These are phyloP conservation scores for Tinospora cordifolia DNA, from an alignment of 164 flowering plant genomes.

Conservation along the genomic window DNA sequence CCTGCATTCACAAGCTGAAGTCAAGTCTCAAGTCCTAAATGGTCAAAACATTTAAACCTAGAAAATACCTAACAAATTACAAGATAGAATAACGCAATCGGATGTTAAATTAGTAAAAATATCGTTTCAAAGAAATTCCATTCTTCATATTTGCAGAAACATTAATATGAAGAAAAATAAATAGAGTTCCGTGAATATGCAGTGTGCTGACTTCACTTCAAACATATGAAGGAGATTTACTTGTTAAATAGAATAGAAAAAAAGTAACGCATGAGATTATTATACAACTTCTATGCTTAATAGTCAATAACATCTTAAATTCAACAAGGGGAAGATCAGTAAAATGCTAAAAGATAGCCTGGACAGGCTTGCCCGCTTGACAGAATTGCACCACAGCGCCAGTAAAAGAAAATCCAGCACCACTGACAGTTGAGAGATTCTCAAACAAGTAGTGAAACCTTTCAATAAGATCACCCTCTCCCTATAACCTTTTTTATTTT, in stretches of 20 bases:
- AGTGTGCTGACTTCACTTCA: background rate
- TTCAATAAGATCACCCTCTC: no score
- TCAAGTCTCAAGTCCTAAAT: slow-evolving; percentile 7
- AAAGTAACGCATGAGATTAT: background rate
- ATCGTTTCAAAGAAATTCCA: background rate
- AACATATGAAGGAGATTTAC: background rate
- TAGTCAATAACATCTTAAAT: no score
- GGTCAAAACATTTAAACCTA: background rate
- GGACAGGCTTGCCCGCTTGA: no score
- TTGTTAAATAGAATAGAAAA: background rate
- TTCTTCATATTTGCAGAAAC: background rate
- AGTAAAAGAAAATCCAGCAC: no score
- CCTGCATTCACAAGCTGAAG: slow-evolving; percentile 42
- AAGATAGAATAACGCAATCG: background rate
- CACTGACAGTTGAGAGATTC: no score
- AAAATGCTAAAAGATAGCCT: no score
- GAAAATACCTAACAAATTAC: background rate
- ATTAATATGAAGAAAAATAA: background rate
- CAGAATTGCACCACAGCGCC: no score
- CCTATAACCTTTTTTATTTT: no score
- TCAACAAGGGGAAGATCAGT: no score
- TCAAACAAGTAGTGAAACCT: no score
- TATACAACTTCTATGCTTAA: no score
- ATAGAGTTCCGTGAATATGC: background rate
- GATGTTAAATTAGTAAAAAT: background rate